A percentile compares a stretch with the other conserved stretches of the same genome.
Evolutionary conservation across 257 asterid species (phyloP).

Genomic region (Jasminum sambac): DNA sequence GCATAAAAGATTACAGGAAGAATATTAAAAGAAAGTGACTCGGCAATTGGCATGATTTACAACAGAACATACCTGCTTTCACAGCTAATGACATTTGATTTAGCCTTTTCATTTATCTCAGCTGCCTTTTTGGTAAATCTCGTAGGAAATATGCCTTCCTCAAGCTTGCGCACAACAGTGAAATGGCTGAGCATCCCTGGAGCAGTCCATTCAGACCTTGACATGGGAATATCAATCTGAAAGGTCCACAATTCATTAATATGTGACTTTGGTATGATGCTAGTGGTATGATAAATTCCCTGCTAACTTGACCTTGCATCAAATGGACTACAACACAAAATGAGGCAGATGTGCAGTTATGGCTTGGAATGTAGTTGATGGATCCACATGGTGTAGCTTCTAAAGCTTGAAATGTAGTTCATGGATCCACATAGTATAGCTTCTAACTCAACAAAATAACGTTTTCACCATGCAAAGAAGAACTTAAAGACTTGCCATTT

Average conservation of each 20-base stretch:
- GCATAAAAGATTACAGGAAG: constrained; percentile 4
- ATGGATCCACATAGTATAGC: constrained; percentile 16
- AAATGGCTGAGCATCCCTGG: constrained; percentile 87
- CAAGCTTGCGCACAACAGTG: constrained; percentile 85
- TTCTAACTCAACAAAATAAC: constrained; percentile 14
- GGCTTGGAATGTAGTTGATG: constrained; percentile 15
- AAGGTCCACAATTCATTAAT: constrained; percentile 37
- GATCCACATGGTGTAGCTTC: constrained; percentile 12
- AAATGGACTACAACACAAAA: constrained; percentile 8
- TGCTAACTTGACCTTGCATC: constrained; percentile 20
- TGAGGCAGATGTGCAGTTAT: constrained; percentile 10
- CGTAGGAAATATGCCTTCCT: constrained; percentile 91
- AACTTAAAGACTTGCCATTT: constrained; percentile 14
- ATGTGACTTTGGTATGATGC: constrained; percentile 14
- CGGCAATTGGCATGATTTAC: constrained; percentile 16
- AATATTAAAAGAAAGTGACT: constrained; percentile 16
- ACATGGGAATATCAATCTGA: constrained; percentile 94
- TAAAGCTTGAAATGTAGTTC: constrained; percentile 14
- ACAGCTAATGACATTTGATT: constrained; percentile 60
- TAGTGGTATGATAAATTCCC: constrained; percentile 18
- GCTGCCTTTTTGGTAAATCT: constrained; percentile 76
- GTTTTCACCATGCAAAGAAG: constrained; percentile 15
- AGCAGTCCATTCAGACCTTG: constrained; percentile 71
- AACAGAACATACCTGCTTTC: constrained; percentile 71
- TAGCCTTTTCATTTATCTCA: constrained; percentile 81